Evolutionary conservation across 2,329 filamentous ascomycete genomes (phyloP).

Genomic region (Juglanconis oblonga): DNA sequence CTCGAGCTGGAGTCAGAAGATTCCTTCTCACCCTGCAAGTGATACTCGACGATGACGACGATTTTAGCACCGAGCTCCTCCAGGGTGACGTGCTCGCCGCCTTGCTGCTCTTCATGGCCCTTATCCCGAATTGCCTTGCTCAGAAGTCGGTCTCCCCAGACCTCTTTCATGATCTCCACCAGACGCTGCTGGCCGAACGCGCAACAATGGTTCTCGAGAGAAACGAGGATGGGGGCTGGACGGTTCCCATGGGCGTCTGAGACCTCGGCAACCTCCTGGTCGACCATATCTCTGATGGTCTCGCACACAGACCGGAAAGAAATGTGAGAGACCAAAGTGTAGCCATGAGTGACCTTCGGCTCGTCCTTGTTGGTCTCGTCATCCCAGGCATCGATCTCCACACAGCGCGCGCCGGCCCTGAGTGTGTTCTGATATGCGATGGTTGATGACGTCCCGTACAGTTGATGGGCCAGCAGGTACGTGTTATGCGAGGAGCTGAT

Average conservation of each 20-base stretch:
- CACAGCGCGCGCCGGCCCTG: conserved; percentile 62
- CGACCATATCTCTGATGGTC: conserved; percentile 60
- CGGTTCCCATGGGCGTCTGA: conserved; percentile 34
- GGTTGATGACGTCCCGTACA: conserved; percentile 61
- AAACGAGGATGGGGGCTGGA: conserved; percentile 60
- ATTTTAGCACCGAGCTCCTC: conserved; percentile 61
- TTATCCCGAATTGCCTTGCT: conserved; percentile 55
- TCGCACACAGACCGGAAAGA: conserved; percentile 64
- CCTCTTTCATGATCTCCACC: conserved; percentile 62
- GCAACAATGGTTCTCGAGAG: conserved; percentile 66
- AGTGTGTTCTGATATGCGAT: conserved; percentile 63
- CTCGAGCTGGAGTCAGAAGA: conserved; percentile 28
- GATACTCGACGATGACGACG: conserved; percentile 66
- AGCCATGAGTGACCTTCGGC: conserved; percentile 69
- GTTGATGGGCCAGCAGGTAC: conserved; percentile 67
- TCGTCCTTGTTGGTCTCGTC: conserved; percentile 57
- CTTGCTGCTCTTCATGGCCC: conserved; percentile 53
- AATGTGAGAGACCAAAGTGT: conserved; percentile 64
- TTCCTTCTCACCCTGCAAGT: conserved; percentile 50
- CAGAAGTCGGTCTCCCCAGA: conserved; percentile 59
- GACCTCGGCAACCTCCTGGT: conserved; percentile 51
- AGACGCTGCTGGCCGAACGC: conserved; percentile 58
- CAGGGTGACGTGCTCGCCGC: conserved; percentile 54
- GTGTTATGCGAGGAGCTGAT: conserved; percentile 74
- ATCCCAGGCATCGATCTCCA: conserved; percentile 75